Percentiles rank a stretch among this genome's conserved stretches.
phyloP scores from a whole-genome alignment of 768 basidiomycete genomes.

The Tricholoma saponaceum region DNA sequence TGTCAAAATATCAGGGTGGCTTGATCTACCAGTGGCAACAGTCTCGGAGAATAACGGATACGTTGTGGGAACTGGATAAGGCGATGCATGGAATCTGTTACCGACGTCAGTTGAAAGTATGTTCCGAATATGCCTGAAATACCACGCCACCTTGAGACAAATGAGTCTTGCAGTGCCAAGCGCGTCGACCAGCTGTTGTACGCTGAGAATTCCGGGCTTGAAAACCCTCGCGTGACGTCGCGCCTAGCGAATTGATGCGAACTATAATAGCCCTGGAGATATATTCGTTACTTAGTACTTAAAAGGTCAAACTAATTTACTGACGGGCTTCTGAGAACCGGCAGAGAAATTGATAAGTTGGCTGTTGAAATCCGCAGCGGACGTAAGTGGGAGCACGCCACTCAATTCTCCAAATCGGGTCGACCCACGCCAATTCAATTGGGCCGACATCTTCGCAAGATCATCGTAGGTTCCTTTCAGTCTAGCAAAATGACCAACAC shows the following conservation, averaged over 20 bases:
- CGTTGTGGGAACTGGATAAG: slow-evolving; percentile 60
- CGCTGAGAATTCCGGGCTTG: slow-evolving; percentile 25
- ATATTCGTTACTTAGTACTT: not conserved
- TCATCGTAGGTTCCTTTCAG: slow-evolving; percentile 26
- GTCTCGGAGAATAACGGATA: slow-evolving; percentile 47
- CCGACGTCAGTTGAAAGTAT: not conserved
- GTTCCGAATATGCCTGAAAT: not conserved
- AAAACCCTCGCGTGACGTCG: slow-evolving; percentile 61
- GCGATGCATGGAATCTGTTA: slow-evolving; percentile 40
- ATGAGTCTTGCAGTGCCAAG: slow-evolving; percentile 23
- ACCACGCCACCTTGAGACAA: slow-evolving; percentile 34
- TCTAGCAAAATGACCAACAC: slow-evolving; percentile 18
- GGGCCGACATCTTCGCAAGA: slow-evolving; percentile 40
- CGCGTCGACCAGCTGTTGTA: slow-evolving; percentile 37
- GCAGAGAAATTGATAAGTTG: slow-evolving; percentile 40
- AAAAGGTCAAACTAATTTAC: slow-evolving; percentile 1
- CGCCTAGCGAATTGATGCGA: slow-evolving; percentile 34
- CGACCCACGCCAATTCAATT: slow-evolving; percentile 50
- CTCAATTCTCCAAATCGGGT: slow-evolving; percentile 53
- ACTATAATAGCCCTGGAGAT: slow-evolving; percentile 2
- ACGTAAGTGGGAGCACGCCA: slow-evolving; percentile 47
- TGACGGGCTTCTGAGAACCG: slow-evolving; percentile 14
- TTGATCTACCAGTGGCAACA: slow-evolving; percentile 4
- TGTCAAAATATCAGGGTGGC: slow-evolving; percentile 9
- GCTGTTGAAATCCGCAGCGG: slow-evolving; percentile 23